Base-by-base conservation (phyloP, 371 early-diverging fungal species). In the Syncephalastrum contaminatum region DNA sequence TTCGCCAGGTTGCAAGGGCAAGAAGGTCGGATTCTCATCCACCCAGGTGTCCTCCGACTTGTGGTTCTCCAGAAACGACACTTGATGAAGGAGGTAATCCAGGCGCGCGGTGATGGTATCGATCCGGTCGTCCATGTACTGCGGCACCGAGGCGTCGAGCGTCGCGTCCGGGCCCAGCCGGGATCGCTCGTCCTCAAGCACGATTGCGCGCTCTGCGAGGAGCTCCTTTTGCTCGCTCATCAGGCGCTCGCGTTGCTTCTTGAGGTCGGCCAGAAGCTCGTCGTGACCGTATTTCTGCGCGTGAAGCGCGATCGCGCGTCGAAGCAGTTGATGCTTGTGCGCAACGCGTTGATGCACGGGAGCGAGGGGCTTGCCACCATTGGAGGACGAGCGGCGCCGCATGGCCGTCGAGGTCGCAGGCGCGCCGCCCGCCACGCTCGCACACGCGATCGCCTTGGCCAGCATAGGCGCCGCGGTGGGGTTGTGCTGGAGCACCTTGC, bases 101-200 rank as follows among this genome's bases (percentile, higher is more conserved):
- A 70, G 21, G 22, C 71, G 57, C 4, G 64, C 12, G 7, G 69
- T 73, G 13, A 73, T 71, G 4, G 57, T 27, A 43, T 67, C 85
- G 25, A 95, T 79, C 4, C 91, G 86, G 43, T 92, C 92, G 56
- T 92, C 90, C 88, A 91, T 88, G 66, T 90, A 88, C 39, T 72
- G 72, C 4, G 74, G 69, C 16, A 72, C 64, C 6, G 76, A 58
- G 67, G 67, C 64, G 58, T 24, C 64, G 54, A 49, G 59, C 22
- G 22, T 57, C 8, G 36, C 64, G 25, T 18, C 61, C 47, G 19
- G 16, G 24, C 24, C 25, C 36, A 30, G 36, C 36, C 36, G 36
- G 63, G 48, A 48, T 58, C 62, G 46, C 44, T 81, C 78, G n/a
- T 81, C 82, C 18, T 59, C 55, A 3, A 89, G 75, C 0, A 87